A percentile compares a stretch with the other conserved stretches of the same genome.
Evolutionary conservation across 345 rosid species (phyloP).

Genomic region (Jatropha curcas): DNA sequence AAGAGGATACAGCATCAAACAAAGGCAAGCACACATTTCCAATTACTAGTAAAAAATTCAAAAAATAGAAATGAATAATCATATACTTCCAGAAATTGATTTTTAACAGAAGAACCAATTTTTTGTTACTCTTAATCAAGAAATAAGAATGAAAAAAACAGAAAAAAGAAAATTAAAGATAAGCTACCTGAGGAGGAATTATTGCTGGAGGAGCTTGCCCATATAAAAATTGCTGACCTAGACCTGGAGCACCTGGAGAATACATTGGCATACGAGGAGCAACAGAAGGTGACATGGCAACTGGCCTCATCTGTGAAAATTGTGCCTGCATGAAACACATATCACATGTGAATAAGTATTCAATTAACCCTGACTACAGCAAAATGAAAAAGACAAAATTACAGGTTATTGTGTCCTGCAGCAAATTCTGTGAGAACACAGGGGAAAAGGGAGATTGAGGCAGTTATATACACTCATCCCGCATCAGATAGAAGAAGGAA

Average conservation of each 20-base stretch:
- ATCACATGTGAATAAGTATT: too few species aligned
- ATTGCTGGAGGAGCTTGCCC: slow-evolving; percentile 32
- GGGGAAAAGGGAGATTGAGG: too few species aligned
- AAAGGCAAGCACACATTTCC: not conserved
- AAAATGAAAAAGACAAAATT: not conserved
- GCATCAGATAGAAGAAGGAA: not conserved
- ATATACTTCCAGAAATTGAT: not conserved
- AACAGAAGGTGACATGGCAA: slow-evolving; percentile 21
- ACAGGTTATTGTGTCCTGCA: not conserved
- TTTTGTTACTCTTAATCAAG: not conserved
- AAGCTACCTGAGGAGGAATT: slow-evolving; percentile 26
- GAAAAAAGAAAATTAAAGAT: too few species aligned
- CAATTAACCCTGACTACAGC: not conserved
- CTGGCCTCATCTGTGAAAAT: slow-evolving; percentile 31
- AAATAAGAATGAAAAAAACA: not conserved
- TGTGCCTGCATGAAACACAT: slow-evolving; percentile 22
- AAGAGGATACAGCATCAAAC: not conserved
- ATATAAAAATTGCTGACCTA: slow-evolving; percentile 28
- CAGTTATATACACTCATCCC: not conserved
- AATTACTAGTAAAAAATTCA: not conserved
- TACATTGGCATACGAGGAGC: slow-evolving; percentile 27
- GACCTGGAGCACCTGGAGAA: slow-evolving; percentile 29
- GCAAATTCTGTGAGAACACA: not conserved
- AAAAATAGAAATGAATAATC: not conserved
- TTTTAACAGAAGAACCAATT: not conserved